Conservation (phyloP, 2,329 filamentous ascomycete species). For the Chaetoscypha palmicola region DNA sequence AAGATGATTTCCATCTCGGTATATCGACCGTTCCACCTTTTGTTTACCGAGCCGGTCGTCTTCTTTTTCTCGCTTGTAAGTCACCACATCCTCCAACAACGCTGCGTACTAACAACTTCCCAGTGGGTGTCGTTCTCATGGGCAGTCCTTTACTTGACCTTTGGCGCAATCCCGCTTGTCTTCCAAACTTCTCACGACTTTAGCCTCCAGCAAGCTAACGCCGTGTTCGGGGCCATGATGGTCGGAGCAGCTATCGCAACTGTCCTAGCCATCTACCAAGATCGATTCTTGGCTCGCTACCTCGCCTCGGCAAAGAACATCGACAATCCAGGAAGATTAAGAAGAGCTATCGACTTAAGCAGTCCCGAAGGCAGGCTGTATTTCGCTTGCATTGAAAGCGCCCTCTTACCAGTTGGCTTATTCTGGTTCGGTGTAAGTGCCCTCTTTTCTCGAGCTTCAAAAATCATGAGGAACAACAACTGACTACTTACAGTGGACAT, state of each 20-base stretch:
- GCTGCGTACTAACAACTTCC: background rate
- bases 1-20: constrained; percentile 69
- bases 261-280: constrained; percentile 63
- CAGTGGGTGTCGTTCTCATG: constrained; percentile 80
- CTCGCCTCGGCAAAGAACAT: constrained; percentile 25
- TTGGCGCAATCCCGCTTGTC: constrained; percentile 72
- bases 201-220: constrained; percentile 57
- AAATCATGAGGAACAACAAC: too few relatives aligned
- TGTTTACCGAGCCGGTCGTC: constrained; percentile 70
- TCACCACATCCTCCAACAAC: background rate
- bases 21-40: constrained; percentile 69
- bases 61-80: constrained; percentile 68
- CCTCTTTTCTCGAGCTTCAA: too few relatives aligned
- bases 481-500: constrained; percentile 44
- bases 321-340: constrained; percentile 13
- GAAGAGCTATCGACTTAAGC: constrained; percentile 30
- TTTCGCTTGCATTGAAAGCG: constrained; percentile 70
- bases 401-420: constrained; percentile 69
- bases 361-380: constrained; percentile 73
- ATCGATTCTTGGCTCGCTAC: constrained; percentile 51
- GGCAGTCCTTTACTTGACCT: constrained; percentile 82
- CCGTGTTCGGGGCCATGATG: constrained; percentile 67
- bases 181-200: constrained; percentile 64
- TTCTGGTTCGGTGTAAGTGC: constrained; percentile 49
- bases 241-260: constrained; percentile 61